Evolutionary conservation across 139 green algal species (phyloP).

Genomic region (Eudorina sp.): DNA sequence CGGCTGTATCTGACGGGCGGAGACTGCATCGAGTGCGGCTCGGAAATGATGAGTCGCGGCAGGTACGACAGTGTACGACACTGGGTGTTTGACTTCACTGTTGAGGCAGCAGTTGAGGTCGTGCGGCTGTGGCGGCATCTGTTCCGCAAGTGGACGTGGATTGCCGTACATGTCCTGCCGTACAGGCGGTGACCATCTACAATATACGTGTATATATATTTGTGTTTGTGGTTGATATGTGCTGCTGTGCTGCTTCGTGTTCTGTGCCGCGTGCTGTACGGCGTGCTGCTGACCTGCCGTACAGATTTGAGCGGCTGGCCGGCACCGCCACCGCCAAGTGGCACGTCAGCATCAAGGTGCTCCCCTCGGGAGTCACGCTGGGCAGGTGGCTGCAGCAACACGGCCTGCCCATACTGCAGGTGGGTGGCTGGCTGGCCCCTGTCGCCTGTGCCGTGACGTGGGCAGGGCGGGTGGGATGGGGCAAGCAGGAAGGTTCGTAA

Average conservation of each 20-base stretch:
- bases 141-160: too few species aligned
- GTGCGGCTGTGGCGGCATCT: too few species aligned
- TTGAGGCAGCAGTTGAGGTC: too few species aligned
- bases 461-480: neutral
- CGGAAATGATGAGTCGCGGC: conserved; percentile 26
- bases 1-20: conserved; percentile 12
- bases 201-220: too few species aligned
- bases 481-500: too few species aligned
- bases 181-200: too few species aligned
- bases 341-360: conserved; percentile 50
- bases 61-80: neutral
- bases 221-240: too few species aligned
- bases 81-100: too few species aligned
- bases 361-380: neutral
- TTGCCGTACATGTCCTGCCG: too few species aligned
- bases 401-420: conserved; percentile 42
- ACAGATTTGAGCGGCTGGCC: conserved; percentile 30
- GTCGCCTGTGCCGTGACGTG: neutral
- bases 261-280: too few species aligned
- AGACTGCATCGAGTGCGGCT: conserved; percentile 16
- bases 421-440: neutral
- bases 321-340: conserved; percentile 43
- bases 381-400: conserved; percentile 42
- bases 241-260: too few species aligned
- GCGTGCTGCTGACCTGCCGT: neutral